Evolutionary conservation across 2,329 filamentous ascomycete genomes (phyloP), one percentile per base, ranked within the genome.

Genomic region (Trichoderma koningii): DNA sequence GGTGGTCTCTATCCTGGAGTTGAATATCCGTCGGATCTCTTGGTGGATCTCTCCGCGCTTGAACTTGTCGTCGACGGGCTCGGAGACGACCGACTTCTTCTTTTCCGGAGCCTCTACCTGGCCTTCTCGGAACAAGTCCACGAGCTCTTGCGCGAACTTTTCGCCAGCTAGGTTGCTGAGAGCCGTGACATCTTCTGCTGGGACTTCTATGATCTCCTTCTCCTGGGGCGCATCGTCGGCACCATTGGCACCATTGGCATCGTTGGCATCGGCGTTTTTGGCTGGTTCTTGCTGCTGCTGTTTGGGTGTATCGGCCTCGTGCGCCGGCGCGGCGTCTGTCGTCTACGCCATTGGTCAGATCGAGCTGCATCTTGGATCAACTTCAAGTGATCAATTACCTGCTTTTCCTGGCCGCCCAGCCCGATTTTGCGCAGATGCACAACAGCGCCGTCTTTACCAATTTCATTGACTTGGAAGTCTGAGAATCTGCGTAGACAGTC

Each of bases 391-490:
- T 7, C 26, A 5, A 26, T 63, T 41, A 66, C 64, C 60, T 52
- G 62, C 26, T 60, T 66, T 7, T 42, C 44, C 30, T 65, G 67
- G 10, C 70, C 69, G 1, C 60, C 66, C 7, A 75, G 51, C 17
- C 75, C 76, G 19, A 83, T 76, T 61, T 81, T 83, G 65, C 77
- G 81, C 55, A 97, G 80, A 75, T 94, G 92, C 60, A 95, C 76
- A 15, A 96, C 91, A 62, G 87, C 78, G 17, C 93, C 93, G 72
- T 89, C 85, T 34, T 88, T 87, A 21, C 85, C 80, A 68, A 97
- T 94, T 76, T 97, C 93, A 73, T 96, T 93, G 71, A 97, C 93
- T 70, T 95, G 82, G 72, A 97, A 97, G 75, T 97, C 93, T 4
- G 93, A 94, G 76, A 93, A 97, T 69, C 92, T 87, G 56, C 12